Percentiles rank a stretch among this genome's conserved stretches.
These are phyloP conservation scores for Penicillium robsamsonii DNA, from an alignment of 495 filamentous ascomycete species.

Conservation along the genomic window DNA sequence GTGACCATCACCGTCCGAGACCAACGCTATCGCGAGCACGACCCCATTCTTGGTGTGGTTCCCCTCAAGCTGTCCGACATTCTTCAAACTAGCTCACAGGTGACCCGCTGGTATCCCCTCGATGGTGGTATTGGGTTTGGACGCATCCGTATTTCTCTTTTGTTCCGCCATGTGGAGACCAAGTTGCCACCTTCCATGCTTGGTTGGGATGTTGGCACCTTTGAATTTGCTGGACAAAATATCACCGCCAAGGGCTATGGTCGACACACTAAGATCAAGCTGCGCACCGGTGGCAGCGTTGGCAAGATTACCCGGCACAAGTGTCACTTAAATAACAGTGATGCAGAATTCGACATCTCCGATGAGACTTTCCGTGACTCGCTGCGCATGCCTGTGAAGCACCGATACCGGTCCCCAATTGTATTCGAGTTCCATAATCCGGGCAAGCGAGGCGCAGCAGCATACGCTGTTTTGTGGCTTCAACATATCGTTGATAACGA, in stretches of 20 bases:
- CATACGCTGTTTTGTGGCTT: constrained; percentile 82
- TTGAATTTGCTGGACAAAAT: constrained; percentile 73
- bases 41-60: constrained; percentile 89
- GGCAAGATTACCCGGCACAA: constrained; percentile 61
- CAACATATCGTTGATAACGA: constrained; percentile 80
- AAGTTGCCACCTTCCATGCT: constrained; percentile 76
- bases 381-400: constrained; percentile 80
- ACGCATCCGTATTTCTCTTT: constrained; percentile 80
- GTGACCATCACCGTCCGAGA: constrained; percentile 87
- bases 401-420: constrained; percentile 82
- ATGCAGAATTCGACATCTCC: constrained; percentile 66
- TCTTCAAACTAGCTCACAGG: constrained; percentile 79
- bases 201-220: constrained; percentile 91
- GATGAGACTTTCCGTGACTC: constrained; percentile 53
- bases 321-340: constrained; percentile 59
- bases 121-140: constrained; percentile 77
- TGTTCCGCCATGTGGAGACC: constrained; percentile 84
- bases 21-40: constrained; percentile 83
- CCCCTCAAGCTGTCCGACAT: constrained; percentile 84
- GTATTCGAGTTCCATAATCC: constrained; percentile 79
- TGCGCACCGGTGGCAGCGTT: constrained; percentile 82
- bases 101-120: constrained; percentile 66
- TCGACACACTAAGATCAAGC: constrained; percentile 60
- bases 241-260: constrained; percentile 60
- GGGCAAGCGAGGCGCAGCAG: constrained; percentile 64